phyloP scores from a whole-genome alignment of 108 stramenopile species.

The Stephanodiscus triporus region DNA sequence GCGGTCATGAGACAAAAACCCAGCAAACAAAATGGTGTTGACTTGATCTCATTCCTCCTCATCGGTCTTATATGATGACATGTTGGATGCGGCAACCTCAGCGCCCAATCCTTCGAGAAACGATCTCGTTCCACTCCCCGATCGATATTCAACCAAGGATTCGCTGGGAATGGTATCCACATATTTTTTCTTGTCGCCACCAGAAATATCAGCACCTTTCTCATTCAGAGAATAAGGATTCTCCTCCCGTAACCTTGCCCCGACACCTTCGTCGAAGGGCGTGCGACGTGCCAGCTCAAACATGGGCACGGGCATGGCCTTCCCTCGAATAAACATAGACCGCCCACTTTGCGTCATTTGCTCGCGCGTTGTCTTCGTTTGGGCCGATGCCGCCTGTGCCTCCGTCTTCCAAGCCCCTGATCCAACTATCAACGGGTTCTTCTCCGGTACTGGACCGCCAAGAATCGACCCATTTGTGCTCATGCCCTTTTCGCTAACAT shows the following conservation, averaged over 20 bases:
- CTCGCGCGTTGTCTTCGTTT: slow-evolving; percentile 35
- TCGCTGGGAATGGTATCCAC: neutral
- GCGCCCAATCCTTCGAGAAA: slow-evolving; percentile 18
- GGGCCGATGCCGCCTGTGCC: slow-evolving; percentile 38
- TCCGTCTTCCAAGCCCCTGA: slow-evolving; percentile 51
- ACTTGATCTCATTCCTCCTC: neutral
- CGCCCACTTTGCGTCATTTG: slow-evolving; percentile 52
- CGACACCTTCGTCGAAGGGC: slow-evolving; percentile 22
- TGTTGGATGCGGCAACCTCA: slow-evolving; percentile 8
- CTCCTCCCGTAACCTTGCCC: slow-evolving; percentile 25
- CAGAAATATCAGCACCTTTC: neutral
- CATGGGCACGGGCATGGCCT: slow-evolving; percentile 20
- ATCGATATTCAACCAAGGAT: slow-evolving; percentile 13
- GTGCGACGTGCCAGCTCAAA: slow-evolving; percentile 18
- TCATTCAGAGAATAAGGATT: slow-evolving; percentile 39
- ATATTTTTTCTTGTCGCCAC: neutral
- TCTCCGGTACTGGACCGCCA: slow-evolving; percentile 30
- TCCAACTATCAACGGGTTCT: slow-evolving; percentile 17
- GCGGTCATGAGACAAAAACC: too few species aligned
- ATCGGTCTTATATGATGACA: slow-evolving; percentile 7
- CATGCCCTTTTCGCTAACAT: slow-evolving; percentile 12
- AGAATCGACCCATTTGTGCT: slow-evolving; percentile 17
- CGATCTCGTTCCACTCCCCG: neutral
- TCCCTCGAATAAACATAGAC: slow-evolving; percentile 44
- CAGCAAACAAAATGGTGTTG: neutral